Evolutionary conservation across 208 protist species (phyloP), one percentile per base, ranked within the genome.

Genomic region (Acanthamoeba castellanii): DNA sequence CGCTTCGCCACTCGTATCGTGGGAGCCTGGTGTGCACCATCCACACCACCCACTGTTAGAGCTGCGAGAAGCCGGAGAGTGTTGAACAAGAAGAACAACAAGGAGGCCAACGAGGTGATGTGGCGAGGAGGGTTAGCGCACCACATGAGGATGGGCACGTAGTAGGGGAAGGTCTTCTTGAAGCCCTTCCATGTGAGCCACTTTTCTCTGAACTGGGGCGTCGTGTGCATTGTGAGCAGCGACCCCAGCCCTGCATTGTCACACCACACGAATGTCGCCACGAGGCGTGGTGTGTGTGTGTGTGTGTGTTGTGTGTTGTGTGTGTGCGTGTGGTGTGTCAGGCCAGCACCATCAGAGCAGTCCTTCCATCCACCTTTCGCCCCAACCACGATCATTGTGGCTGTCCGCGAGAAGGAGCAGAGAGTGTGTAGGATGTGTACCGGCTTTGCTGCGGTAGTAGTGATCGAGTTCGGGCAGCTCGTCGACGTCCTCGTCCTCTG

Each of bases 101-200:
- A n/a, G n/a, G n/a, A n/a, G n/a, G n/a, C n/a, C n/a, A n/a, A n/a
- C n/a, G n/a, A n/a, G n/a, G n/a, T n/a, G n/a, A n/a, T n/a, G n/a
- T n/a, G n/a, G 22, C 3, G 59, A 76, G n/a, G 68, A 76, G 13
- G 8, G 27, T 3, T 11, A 76, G 27, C 76, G 76, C 45, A 84
- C 85, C 85, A 91, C 85, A 91, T 91, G 59, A 91, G 34, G 32
- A 91, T 91, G 85, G 85, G 85, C 45, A 91, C 85, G 34, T 91
- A 91, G 61, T 91, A 91, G 30, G 85, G 85, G 59, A 91, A 42
- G 4, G 52, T 70, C 32, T 72, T 66, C 42, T 91, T 91, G 52
- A 91, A 74, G 22, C 85, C 85, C 7, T 70, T 64, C 85, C 85
- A 91, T 22, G 85, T 91, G 52, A 91, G 85, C 85, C 85, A 91